These are phyloP conservation scores for Penicillium italicum DNA, from an alignment of 2,329 filamentous ascomycete genomes.

Conservation along the genomic window DNA sequence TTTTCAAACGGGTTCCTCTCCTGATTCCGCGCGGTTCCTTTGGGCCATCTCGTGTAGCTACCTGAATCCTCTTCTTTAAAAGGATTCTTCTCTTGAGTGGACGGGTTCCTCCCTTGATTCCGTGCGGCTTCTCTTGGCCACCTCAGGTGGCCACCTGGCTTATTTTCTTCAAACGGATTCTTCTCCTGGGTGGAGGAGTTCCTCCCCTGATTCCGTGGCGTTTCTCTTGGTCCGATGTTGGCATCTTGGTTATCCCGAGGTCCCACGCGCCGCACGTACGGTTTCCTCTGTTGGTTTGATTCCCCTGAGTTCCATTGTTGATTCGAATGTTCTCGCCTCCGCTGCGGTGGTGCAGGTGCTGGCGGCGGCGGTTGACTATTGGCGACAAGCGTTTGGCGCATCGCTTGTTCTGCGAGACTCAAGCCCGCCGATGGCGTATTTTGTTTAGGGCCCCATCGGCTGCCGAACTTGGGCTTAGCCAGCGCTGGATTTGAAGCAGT, in stretches of 20 bases:
- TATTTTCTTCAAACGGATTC: neutral
- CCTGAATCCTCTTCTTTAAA: neutral
- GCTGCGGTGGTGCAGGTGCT: neutral
- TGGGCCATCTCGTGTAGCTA: neutral
- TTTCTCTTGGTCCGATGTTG: neutral
- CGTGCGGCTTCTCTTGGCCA: neutral
- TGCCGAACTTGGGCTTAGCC: slow-evolving; percentile 29
- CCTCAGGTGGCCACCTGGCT: neutral
- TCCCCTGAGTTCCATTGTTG: neutral
- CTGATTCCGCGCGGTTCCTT: neutral
- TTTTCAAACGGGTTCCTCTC: neutral
- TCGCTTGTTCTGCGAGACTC: slow-evolving; percentile 32
- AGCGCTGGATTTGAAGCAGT: slow-evolving; percentile 9
- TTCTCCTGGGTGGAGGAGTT: neutral
- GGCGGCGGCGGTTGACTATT: slow-evolving; percentile 12
- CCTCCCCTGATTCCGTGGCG: neutral
- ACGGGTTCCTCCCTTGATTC: neutral
- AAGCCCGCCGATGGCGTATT: slow-evolving; percentile 24
- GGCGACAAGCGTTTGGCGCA: slow-evolving; percentile 29
- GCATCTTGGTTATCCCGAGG: neutral
- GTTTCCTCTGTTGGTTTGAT: slow-evolving; percentile 1
- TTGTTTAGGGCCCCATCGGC: slow-evolving; percentile 21
- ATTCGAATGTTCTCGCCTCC: neutral
- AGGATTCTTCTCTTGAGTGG: neutral
- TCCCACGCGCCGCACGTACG: neutral